Evolutionary conservation across 106 monocot species (phyloP).

Genomic region (Acanthochlamys bracteata): DNA sequence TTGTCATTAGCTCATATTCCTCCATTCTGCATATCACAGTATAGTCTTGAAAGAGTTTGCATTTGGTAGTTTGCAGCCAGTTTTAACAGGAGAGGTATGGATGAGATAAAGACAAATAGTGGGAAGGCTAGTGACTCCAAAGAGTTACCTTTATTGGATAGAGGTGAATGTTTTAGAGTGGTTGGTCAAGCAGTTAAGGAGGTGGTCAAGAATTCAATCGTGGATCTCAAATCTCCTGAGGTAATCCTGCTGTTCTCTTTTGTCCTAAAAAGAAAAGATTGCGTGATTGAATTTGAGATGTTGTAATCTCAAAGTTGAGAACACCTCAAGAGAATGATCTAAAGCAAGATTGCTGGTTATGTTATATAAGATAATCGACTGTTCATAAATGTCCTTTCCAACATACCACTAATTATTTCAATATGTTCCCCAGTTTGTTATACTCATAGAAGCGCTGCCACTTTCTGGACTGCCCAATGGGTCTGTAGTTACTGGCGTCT

Average conservation of each 20-base stretch:
- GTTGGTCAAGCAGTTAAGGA: constrained; percentile 71
- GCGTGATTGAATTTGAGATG: too few relatives aligned
- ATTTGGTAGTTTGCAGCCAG: constrained; percentile 81
- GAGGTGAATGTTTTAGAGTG: constrained; percentile 68
- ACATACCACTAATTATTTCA: not conserved
- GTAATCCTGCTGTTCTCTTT: constrained; percentile 24
- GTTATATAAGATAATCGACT: too few relatives aligned
- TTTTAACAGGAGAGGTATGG: constrained; percentile 85
- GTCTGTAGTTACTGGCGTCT: constrained; percentile 71
- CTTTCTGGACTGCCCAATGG: constrained; percentile 58
- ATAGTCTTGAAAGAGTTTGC: too few relatives aligned
- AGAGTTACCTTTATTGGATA: constrained; percentile 41
- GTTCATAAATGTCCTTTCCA: too few relatives aligned
- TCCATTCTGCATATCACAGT: too few relatives aligned
- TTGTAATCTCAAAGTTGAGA: too few relatives aligned
- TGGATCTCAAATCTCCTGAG: constrained; percentile 92
- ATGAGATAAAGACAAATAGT: constrained; percentile 44
- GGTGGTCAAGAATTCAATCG: constrained; percentile 53
- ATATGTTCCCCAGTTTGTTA: constrained; percentile 37
- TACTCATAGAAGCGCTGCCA: constrained; percentile 70
- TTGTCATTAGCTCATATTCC: not conserved
- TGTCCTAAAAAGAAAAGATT: too few relatives aligned
- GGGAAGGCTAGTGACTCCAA: constrained; percentile 21
- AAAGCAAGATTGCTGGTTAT: too few relatives aligned
- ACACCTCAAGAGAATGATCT: too few relatives aligned